Base-by-base conservation (phyloP, 768 basidiomycete genomes). In the Mycena alexandri region DNA sequence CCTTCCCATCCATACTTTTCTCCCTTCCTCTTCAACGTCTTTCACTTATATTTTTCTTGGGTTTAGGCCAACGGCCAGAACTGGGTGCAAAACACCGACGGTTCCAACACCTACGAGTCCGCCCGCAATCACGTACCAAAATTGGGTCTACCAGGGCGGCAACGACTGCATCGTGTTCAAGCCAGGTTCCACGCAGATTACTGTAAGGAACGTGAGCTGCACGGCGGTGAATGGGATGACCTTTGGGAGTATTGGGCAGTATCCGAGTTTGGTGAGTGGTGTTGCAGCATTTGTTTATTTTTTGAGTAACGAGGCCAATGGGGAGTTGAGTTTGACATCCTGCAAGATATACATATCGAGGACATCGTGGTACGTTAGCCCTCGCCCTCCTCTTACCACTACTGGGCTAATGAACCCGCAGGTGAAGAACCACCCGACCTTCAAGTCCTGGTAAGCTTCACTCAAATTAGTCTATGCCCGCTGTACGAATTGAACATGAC, bases 381-480 rank as follows among this genome's bases (percentile, higher is more conserved):
- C 29, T 29, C 29, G 3, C 29, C 29, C 29, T 29, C 29, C 29
- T 6, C 29, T 6, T 6, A 29, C 29, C 29, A 29, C 29, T 29
- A 6, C 29, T 29, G 29, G 29, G 29, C 29, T 29, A 29, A 29
- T 29, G 29, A 29, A 29, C 29, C 47, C 47, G 47, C 24, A 48
- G 47, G 47, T 48, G 47, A 21, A 48, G 47, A 48, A 48, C 24
- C 47, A 48, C 24, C 47, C 21, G 47, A 48, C 47, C 47, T 48
- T 48, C 47, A 48, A 48, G 47, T 48, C 47, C 47, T 48, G 47
- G 47, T 48, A 48, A 48, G 21, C 21, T 48, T 48, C 47, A 48
- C 21, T 21, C 21, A 22, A 22, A 22, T 22, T 48, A 24, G 10
- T 12, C 47, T 24, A 22, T 22, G 47, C 16, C 10, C 24, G 24